Conservation (phyloP, 2,329 filamentous ascomycete species). For the Xylaria hypoxylon region DNA sequence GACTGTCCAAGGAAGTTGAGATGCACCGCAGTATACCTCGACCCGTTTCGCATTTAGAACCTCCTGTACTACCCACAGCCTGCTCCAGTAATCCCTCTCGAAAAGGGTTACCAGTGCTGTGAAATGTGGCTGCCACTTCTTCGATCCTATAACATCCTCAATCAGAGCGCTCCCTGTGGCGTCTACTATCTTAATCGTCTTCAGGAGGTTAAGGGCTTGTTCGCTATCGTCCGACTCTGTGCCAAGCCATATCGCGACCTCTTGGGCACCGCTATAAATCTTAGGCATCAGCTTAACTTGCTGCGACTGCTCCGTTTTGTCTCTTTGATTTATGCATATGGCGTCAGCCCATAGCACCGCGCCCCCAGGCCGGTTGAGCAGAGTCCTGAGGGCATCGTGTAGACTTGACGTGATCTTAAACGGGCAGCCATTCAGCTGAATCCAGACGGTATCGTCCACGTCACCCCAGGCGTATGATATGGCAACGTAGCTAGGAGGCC, state of each 20-base stretch:
- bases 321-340: conserved; percentile 4
- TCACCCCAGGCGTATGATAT: conserved; percentile 1
- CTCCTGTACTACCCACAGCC: neutral
- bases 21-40: neutral
- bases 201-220: neutral
- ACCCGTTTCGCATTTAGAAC: neutral
- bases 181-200: neutral
- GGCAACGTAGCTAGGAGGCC: neutral
- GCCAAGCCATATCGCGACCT: conserved; percentile 1
- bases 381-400: neutral
- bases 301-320: neutral
- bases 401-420: neutral
- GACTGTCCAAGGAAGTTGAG: neutral
- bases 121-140: neutral
- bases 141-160: neutral
- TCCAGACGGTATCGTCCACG: neutral
- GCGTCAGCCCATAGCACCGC: neutral
- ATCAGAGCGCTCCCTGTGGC: neutral
- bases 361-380: neutral
- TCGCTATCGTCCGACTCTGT: neutral
- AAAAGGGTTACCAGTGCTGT: neutral
- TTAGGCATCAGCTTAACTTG: conserved; percentile 2
- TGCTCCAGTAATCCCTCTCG: neutral
- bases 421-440: neutral
- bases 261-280: neutral